Conservation (phyloP, 352 stramenopile genomes). For the Pythium dissotocum region DNA sequence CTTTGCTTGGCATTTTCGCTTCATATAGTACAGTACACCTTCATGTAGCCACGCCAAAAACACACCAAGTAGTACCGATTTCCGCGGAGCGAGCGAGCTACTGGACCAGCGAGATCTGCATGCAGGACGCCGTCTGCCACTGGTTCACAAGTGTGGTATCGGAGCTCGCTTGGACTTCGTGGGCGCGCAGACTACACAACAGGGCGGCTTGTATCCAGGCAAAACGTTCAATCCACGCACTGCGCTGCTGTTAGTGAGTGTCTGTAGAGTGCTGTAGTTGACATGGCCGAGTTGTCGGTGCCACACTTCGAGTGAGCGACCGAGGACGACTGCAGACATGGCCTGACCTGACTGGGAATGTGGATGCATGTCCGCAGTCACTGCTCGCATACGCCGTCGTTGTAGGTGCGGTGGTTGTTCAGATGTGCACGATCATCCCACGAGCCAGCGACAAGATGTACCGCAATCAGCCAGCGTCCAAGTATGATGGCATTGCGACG, state of each 20-base stretch:
- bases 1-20: not conserved
- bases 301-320: not conserved
- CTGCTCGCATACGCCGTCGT: slow-evolving; percentile 6
- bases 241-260: not conserved
- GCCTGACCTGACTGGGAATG: not conserved
- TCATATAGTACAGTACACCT: slow-evolving; percentile 4
- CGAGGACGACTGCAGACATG: not conserved
- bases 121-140: slow-evolving; percentile 3
- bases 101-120: slow-evolving; percentile 3
- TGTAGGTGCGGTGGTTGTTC: no score
- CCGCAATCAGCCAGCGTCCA: no score
- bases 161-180: not conserved
- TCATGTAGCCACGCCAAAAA: not conserved
- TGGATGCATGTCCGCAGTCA: not conserved
- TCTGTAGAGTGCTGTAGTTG: not conserved
- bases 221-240: slow-evolving; percentile 1
- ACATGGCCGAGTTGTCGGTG: slow-evolving; percentile 12
- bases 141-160: not conserved
- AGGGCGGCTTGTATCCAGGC: not conserved
- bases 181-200: not conserved
- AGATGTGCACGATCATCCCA: no score
- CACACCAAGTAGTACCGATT: slow-evolving; percentile 6
- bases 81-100: not conserved
- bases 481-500: no score
- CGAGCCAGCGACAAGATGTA: no score